Evolutionary conservation across 768 basidiomycete species (phyloP).

Genomic region (Mycena metata): DNA sequence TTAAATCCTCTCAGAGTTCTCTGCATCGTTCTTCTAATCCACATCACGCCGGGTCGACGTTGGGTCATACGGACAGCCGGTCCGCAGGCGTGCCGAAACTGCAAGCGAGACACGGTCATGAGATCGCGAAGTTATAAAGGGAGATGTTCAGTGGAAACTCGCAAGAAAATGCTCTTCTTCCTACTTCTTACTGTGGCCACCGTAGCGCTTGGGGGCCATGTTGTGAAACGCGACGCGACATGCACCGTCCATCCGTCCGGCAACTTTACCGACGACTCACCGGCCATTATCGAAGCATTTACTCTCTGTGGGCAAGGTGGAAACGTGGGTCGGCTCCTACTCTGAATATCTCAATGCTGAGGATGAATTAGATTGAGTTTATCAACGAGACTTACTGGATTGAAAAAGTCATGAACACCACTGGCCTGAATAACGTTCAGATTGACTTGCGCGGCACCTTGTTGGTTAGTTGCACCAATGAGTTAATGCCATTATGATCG

Average conservation of each 20-base stretch:
- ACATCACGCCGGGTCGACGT: too few species aligned
- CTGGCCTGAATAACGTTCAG: constrained; percentile 48
- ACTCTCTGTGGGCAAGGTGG: constrained; percentile 26
- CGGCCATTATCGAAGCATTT: constrained; percentile 44
- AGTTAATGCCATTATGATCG: background rate
- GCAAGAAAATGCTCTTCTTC: constrained; percentile 14
- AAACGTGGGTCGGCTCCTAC: background rate
- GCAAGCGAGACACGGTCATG: too few species aligned
- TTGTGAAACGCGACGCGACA: constrained; percentile 11
- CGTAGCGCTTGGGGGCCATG: constrained; percentile 15
- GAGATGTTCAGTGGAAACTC: too few species aligned
- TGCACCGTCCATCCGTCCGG: constrained; percentile 41
- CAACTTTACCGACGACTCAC: constrained; percentile 43
- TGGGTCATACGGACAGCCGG: too few species aligned
- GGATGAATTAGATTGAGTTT: constrained; percentile 43
- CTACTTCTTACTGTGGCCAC: constrained; percentile 3
- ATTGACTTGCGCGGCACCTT: constrained; percentile 53
- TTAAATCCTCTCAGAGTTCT: too few species aligned
- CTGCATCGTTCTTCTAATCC: too few species aligned
- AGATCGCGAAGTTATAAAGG: too few species aligned
- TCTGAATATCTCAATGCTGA: background rate
- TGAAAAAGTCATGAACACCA: constrained; percentile 49
- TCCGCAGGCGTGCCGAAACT: too few species aligned
- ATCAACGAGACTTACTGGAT: constrained; percentile 51
- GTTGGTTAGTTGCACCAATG: constrained; percentile 44